Conservation (phyloP, 768 basidiomycete genomes). For the Phylloporus sp. region DNA sequence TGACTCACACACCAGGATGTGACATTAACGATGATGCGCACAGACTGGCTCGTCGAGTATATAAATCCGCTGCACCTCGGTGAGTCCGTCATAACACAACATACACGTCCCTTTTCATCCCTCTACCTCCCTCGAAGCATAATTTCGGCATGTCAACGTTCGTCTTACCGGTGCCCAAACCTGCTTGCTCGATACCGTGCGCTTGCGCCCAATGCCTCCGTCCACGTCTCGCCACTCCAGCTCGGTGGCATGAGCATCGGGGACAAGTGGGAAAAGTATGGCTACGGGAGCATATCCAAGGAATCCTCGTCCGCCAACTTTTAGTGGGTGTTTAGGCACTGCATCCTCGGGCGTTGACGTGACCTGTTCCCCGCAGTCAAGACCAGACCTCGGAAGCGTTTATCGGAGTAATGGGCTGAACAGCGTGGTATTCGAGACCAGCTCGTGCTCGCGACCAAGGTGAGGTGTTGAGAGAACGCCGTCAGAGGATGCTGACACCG, state of each 20-base stretch:
- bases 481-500: not conserved
- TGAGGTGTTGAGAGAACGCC: not conserved
- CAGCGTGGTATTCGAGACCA: constrained; percentile 37
- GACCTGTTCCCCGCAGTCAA: constrained; percentile 23
- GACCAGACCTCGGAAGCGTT: constrained; percentile 38
- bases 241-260: not conserved
- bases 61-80: not conserved
- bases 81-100: not conserved
- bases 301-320: constrained; percentile 39
- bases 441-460: constrained; percentile 41
- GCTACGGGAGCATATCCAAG: constrained; percentile 41
- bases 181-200: constrained; percentile 33
- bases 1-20: not conserved
- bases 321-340: constrained; percentile 29
- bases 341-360: not conserved
- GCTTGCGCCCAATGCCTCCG: constrained; percentile 36
- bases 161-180: constrained; percentile 18
- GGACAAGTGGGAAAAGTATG: not conserved
- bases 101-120: not conserved
- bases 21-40: not conserved
- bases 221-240: constrained; percentile 42
- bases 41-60: not conserved
- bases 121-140: not conserved
- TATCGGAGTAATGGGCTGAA: constrained; percentile 45
- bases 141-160: not conserved